A percentile compares a stretch with the other conserved stretches of the same genome.
Evolutionary conservation across 2,329 filamentous ascomycete genomes (phyloP).

Genomic region (Magnaporthales sp.): DNA sequence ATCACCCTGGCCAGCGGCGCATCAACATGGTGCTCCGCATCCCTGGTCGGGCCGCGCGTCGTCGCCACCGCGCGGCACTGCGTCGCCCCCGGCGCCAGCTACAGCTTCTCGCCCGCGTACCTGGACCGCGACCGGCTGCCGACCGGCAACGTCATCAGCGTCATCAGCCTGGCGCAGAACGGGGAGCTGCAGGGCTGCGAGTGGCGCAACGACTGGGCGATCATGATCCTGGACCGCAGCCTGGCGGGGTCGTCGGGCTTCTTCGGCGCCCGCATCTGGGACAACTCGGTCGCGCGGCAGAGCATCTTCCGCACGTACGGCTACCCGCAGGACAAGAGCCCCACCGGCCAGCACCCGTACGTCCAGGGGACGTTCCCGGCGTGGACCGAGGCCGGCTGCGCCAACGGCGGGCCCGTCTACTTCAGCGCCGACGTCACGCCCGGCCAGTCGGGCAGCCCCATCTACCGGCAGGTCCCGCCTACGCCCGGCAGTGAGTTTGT

Average conservation of each 20-base stretch:
- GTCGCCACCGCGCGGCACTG: constrained; percentile 4
- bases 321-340: background rate
- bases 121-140: constrained; percentile 4
- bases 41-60: constrained; percentile 2
- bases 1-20: background rate
- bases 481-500: background rate
- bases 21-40: constrained; percentile 4
- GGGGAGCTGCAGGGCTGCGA: constrained; percentile 5
- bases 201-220: constrained; percentile 11
- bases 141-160: background rate
- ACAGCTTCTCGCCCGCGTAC: constrained; percentile 5
- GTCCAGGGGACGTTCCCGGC: background rate
- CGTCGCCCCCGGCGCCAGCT: constrained; percentile 2
- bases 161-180: constrained; percentile 2
- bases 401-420: background rate
- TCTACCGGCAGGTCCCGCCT: background rate
- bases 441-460: constrained; percentile 2
- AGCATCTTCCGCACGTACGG: background rate
- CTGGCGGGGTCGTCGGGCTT: background rate
- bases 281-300: background rate
- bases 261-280: background rate
- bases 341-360: constrained; percentile 1
- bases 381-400: background rate
- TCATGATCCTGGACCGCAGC: constrained; percentile 10
- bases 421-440: background rate